Conservation (phyloP, 495 filamentous ascomycete species). For the Hyaloscypha hepaticicola region DNA sequence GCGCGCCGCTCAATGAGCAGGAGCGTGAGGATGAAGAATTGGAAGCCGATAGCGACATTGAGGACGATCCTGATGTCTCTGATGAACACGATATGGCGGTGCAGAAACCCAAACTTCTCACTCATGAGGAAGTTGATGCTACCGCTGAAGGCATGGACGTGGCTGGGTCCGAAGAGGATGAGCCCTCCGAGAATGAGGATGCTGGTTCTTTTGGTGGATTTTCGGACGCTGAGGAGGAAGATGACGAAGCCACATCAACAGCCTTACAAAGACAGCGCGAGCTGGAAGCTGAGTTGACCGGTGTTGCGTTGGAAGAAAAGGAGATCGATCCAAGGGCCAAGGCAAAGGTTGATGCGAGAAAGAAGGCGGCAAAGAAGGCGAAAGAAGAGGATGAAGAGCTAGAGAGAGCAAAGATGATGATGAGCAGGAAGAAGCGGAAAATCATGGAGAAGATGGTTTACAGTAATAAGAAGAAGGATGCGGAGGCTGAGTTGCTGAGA, state of each 20-base stretch:
- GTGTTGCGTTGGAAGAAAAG: slow-evolving; percentile 44
- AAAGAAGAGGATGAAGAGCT: slow-evolving; percentile 78
- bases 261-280: slow-evolving; percentile 75
- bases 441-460: slow-evolving; percentile 90
- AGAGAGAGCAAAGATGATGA: slow-evolving; percentile 88
- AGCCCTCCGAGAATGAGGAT: slow-evolving; percentile 40
- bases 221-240: slow-evolving; percentile 46
- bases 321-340: slow-evolving; percentile 53
- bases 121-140: slow-evolving; percentile 41
- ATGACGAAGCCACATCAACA: slow-evolving; percentile 48
- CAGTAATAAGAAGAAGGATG: slow-evolving; percentile 80
- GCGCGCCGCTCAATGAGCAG: slow-evolving; percentile 72
- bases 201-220: slow-evolving; percentile 44
- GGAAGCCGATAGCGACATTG: slow-evolving; percentile 53
- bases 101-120: slow-evolving; percentile 33
- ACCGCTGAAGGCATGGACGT: slow-evolving; percentile 39
- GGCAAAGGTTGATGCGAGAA: slow-evolving; percentile 58
- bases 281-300: slow-evolving; percentile 82
- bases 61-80: slow-evolving; percentile 41
- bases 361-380: slow-evolving; percentile 67
- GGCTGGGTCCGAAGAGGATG: slow-evolving; percentile 47
- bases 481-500: slow-evolving; percentile 69
- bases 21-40: slow-evolving; percentile 78
- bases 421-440: slow-evolving; percentile 88
- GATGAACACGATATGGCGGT: slow-evolving; percentile 38